Conservation (phyloP, 495 filamentous ascomycete species). For the Penicillium lagena region DNA sequence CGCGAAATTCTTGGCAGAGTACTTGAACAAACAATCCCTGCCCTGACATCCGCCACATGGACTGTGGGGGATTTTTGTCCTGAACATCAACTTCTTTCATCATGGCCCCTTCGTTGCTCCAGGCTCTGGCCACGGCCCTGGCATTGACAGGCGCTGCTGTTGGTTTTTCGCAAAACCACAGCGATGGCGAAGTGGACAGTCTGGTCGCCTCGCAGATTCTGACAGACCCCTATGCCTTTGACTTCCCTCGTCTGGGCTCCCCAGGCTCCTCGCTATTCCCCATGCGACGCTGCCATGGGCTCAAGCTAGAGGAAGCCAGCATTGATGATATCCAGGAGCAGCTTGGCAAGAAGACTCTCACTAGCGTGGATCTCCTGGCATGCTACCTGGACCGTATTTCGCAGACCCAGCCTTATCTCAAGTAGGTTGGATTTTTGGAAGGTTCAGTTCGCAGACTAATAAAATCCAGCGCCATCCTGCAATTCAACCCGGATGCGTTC, state of each 20-base stretch:
- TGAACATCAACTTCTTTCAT: background rate
- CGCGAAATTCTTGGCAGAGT: too few species aligned
- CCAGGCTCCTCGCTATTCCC: constrained; percentile 37
- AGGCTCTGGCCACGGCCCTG: constrained; percentile 13
- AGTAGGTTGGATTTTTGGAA: constrained; percentile 28
- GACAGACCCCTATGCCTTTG: constrained; percentile 28
- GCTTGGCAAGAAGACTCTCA: constrained; percentile 36
- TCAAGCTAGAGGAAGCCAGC: constrained; percentile 57
- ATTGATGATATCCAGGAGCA: constrained; percentile 48
- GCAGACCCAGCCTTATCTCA: constrained; percentile 53
- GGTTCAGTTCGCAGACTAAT: background rate
- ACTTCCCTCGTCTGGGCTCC: constrained; percentile 33
- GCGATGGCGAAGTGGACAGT: constrained; percentile 3
- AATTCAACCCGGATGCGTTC: constrained; percentile 57
- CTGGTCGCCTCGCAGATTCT: constrained; percentile 28
- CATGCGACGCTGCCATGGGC: constrained; percentile 55
- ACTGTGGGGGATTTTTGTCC: constrained; percentile 7
- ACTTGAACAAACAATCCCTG: too few species aligned
- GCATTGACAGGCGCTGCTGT: constrained; percentile 16
- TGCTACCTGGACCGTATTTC: constrained; percentile 49
- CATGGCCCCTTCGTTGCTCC: constrained; percentile 12
- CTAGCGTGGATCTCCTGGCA: constrained; percentile 38
- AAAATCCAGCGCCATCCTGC: constrained; percentile 41
- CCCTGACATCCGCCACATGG: constrained; percentile 10
- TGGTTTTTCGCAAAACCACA: background rate